Conservation (phyloP, 2,329 filamentous ascomycete genomes). For the Talaromyces rugulosus region DNA sequence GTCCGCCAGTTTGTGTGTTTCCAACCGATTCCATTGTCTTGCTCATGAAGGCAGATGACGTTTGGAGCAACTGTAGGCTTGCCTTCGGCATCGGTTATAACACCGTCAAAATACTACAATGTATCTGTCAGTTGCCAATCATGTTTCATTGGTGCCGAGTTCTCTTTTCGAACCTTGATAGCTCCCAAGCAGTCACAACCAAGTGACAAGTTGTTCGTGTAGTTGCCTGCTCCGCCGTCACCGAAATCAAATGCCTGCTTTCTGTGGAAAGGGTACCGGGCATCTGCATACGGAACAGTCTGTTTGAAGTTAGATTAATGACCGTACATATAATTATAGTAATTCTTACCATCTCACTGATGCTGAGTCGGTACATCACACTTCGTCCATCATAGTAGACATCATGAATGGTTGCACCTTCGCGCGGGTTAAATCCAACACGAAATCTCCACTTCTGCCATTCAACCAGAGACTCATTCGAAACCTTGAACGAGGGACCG, state of each 20-base stretch:
- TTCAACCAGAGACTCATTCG: slow-evolving; percentile 53
- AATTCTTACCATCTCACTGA: slow-evolving; percentile 61
- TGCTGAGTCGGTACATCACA: slow-evolving; percentile 62
- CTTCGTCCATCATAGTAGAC: slow-evolving; percentile 59
- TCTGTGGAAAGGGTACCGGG: slow-evolving; percentile 63
- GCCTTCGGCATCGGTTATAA: slow-evolving; percentile 58
- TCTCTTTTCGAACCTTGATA: slow-evolving; percentile 45
- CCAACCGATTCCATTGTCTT: slow-evolving; percentile 65
- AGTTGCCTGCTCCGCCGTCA: slow-evolving; percentile 62
- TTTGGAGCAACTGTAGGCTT: slow-evolving; percentile 59
- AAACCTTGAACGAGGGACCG: slow-evolving; percentile 57
- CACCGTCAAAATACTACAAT: slow-evolving; percentile 52
- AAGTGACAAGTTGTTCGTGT: slow-evolving; percentile 65
- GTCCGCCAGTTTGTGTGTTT: slow-evolving; percentile 71
- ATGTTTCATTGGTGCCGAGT: background rate
- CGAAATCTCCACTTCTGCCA: slow-evolving; percentile 66
- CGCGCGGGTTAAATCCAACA: slow-evolving; percentile 58
- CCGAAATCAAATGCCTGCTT: slow-evolving; percentile 69
- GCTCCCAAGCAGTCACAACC: slow-evolving; percentile 68
- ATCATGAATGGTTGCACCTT: slow-evolving; percentile 66
- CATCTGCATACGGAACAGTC: slow-evolving; percentile 52
- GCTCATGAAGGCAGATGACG: slow-evolving; percentile 66
- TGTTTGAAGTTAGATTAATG: background rate
- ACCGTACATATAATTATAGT: slow-evolving; percentile 20
- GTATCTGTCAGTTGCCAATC: background rate